phyloP scores from a whole-genome alignment of 768 basidiomycete species.

The Leucocoprinus sp. region DNA sequence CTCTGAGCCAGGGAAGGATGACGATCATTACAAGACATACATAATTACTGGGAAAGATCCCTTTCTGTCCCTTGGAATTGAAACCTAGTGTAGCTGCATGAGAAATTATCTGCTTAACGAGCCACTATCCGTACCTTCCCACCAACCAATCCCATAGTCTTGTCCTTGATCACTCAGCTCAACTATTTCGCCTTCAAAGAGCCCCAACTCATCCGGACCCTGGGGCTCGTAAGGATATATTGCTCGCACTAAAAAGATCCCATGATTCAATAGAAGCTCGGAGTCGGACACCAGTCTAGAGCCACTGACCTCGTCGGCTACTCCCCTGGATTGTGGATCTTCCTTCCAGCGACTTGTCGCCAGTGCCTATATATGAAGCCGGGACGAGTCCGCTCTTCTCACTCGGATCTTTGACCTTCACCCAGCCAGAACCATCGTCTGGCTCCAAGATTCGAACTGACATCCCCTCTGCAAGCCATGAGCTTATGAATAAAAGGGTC shows the following conservation, averaged over 20 bases:
- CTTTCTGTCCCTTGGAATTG: conserved; percentile 51
- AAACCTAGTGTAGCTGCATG: conserved; percentile 38
- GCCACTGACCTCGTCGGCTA: conserved; percentile 43
- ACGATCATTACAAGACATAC: conserved; percentile 35
- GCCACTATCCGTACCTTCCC: conserved; percentile 53
- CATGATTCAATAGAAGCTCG: conserved; percentile 5
- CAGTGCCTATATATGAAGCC: conserved; percentile 64
- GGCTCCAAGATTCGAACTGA: conserved; percentile 62
- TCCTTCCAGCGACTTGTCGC: conserved; percentile 20
- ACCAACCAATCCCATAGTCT: conserved; percentile 75
- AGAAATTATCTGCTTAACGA: conserved; percentile 3
- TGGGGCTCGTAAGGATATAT: conserved; percentile 72
- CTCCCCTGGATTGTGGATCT: conserved; percentile 23
- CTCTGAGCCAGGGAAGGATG: conserved; percentile 1
- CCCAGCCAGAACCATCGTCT: conserved; percentile 85
- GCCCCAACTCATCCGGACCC: conserved; percentile 60
- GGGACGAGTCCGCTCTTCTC: conserved; percentile 70
- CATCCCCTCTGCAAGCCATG: conserved; percentile 42
- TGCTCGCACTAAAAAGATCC: conserved; percentile 54
- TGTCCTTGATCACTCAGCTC: conserved; percentile 62
- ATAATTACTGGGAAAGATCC: conserved; percentile 86
- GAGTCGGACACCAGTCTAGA: conserved; percentile 1
- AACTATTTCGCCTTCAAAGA: conserved; percentile 53
- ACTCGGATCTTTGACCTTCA: conserved; percentile 56
- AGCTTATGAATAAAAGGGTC: background rate